Evolutionary conservation across 2,329 filamentous ascomycete species (phyloP).

Genomic region (Diplodia mutila): DNA sequence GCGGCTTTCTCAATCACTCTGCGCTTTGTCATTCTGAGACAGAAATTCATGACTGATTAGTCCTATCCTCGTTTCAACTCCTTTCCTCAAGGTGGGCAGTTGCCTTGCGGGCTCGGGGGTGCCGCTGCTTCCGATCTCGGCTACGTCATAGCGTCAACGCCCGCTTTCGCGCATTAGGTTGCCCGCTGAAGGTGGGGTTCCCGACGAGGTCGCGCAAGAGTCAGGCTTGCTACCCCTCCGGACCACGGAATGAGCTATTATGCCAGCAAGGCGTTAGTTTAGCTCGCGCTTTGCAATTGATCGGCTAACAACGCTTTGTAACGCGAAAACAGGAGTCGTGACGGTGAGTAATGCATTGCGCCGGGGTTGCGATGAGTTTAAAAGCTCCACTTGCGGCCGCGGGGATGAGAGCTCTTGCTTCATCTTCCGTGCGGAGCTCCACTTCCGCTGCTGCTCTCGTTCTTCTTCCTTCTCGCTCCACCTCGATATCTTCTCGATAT

Average conservation of each 20-base stretch:
- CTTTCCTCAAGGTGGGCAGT: neutral
- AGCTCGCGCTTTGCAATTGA: neutral
- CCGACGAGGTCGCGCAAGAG: neutral
- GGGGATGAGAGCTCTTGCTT: neutral
- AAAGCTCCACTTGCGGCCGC: neutral
- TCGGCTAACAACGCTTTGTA: neutral
- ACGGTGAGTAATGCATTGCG: neutral
- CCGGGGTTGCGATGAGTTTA: neutral
- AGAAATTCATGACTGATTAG: too few relatives aligned
- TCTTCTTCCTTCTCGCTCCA: neutral
- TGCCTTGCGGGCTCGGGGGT: neutral
- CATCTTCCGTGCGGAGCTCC: slow-evolving; percentile 5
- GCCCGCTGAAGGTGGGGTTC: neutral
- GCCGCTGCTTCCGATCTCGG: slow-evolving; percentile 3
- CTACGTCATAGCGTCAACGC: neutral
- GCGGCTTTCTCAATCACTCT: too few relatives aligned
- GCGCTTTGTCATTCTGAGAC: too few relatives aligned
- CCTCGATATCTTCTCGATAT: neutral
- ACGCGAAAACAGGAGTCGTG: neutral
- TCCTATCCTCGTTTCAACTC: neutral
- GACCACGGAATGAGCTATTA: neutral
- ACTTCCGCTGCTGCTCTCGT: neutral
- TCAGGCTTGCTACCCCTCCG: neutral
- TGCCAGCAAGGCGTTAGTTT: neutral
- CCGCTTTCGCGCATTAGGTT: slow-evolving; percentile 3